Evolutionary conservation across 2,329 filamentous ascomycete species (phyloP).

Genomic region (Ceratocystis ficicola): DNA sequence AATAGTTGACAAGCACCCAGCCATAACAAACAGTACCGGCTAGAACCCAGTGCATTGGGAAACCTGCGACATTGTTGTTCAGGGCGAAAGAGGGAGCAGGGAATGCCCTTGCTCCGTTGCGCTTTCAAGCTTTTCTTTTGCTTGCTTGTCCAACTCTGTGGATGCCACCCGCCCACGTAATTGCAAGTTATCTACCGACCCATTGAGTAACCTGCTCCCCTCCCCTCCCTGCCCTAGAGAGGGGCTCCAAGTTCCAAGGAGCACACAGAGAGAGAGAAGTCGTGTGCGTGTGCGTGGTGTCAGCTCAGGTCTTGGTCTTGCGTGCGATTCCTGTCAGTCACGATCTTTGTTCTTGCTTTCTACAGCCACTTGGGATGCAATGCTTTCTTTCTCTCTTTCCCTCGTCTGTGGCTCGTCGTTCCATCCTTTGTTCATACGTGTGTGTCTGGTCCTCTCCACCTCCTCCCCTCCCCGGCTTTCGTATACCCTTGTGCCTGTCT

Average conservation of each 20-base stretch:
- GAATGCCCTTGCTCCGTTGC: not conserved
- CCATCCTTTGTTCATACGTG: not conserved
- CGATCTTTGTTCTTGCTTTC: too few species aligned
- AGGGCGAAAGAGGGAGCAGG: not conserved
- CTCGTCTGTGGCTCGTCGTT: not conserved
- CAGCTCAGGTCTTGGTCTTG: too few species aligned
- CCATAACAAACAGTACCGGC: not conserved
- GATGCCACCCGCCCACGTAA: too few species aligned
- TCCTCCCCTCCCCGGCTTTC: not conserved
- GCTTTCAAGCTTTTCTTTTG: not conserved
- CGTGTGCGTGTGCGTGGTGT: too few species aligned
- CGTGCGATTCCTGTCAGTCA: too few species aligned
- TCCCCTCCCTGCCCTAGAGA: too few species aligned
- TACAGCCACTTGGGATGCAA: too few species aligned
- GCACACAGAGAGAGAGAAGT: too few species aligned
- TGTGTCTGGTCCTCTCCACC: not conserved
- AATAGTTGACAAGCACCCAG: not conserved
- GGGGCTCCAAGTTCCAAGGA: too few species aligned
- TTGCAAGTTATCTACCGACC: too few species aligned
- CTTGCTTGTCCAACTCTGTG: not conserved
- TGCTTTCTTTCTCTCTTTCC: too few species aligned
- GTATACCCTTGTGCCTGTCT: not conserved
- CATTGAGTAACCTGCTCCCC: too few species aligned
- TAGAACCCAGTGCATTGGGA: not conserved
- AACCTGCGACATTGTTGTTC: not conserved